Percentiles rank a stretch among this genome's conserved stretches.
These are phyloP conservation scores for Venturia carpophila DNA, from an alignment of 2,329 filamentous ascomycete species.

Conservation along the genomic window DNA sequence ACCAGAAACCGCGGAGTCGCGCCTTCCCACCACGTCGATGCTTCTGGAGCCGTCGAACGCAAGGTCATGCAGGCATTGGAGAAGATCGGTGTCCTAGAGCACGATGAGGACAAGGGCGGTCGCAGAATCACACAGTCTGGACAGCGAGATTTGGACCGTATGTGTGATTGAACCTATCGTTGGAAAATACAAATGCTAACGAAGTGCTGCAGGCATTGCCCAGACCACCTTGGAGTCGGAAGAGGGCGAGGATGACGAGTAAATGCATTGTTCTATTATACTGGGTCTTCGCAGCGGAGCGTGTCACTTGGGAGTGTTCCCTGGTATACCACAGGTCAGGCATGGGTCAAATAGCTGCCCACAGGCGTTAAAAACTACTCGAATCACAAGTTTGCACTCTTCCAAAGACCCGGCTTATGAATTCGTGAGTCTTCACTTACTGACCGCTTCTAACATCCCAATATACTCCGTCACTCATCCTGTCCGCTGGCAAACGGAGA, in stretches of 20 bases:
- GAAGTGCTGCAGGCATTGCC: slow-evolving; percentile 15
- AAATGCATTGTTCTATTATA: slow-evolving; percentile 13
- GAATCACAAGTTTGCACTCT: slow-evolving; percentile 9
- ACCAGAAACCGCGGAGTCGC: slow-evolving; percentile 94
- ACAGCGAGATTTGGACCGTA: slow-evolving; percentile 94
- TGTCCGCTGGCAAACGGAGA: neutral
- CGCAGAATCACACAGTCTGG: slow-evolving; percentile 96
- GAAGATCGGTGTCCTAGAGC: slow-evolving; percentile 98
- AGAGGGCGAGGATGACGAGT: slow-evolving; percentile 20
- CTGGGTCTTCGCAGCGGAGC: neutral
- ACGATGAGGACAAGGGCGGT: slow-evolving; percentile 97
- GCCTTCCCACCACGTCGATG: slow-evolving; percentile 91
- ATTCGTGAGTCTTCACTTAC: neutral
- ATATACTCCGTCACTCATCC: neutral
- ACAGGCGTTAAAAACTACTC: slow-evolving; percentile 9
- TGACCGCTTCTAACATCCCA: neutral
- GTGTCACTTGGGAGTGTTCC: neutral
- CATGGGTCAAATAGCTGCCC: slow-evolving; percentile 6
- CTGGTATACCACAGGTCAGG: slow-evolving; percentile 7
- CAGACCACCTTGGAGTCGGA: slow-evolving; percentile 18
- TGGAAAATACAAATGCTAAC: neutral
- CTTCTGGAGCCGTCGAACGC: slow-evolving; percentile 90
- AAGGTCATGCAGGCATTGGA: slow-evolving; percentile 95
- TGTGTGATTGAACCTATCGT: neutral
- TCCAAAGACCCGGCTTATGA: neutral